phyloP scores from a whole-genome alignment of 176 grass and related monocot genomes.

The Triticum turgidum region DNA sequence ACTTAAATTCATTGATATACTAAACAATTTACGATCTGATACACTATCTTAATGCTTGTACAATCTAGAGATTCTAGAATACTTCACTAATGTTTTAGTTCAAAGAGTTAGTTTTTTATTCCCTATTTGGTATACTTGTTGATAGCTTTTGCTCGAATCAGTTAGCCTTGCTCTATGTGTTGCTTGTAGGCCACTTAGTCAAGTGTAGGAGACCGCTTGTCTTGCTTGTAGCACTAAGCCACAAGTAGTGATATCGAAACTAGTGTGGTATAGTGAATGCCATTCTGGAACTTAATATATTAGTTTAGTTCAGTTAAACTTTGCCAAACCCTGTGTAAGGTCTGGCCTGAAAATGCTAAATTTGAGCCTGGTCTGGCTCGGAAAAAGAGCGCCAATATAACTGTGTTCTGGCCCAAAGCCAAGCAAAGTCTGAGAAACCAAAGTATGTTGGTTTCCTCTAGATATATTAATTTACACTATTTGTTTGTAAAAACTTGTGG shows the following conservation, averaged over 20 bases:
- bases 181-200: background rate
- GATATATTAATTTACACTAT: background rate
- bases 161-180: background rate
- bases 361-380: background rate
- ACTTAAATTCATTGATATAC: background rate
- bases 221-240: constrained; percentile 7
- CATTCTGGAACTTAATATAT: background rate
- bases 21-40: background rate
- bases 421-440: background rate
- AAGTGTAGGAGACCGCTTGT: background rate
- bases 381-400: background rate
- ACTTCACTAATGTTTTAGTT: background rate
- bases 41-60: constrained; percentile 2
- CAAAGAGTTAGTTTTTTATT: background rate
- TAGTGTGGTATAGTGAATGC: background rate
- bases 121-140: background rate
- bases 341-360: constrained; percentile 12
- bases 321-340: background rate
- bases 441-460: background rate
- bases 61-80: background rate
- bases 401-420: constrained; percentile 1
- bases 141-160: background rate
- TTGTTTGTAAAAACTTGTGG: constrained; percentile 6
- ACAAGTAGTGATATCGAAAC: background rate
- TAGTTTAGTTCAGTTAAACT: background rate